Evolutionary conservation across 108 stramenopile species (phyloP), one percentile per base, ranked within the genome.

Genomic region (Cafeteria roenbergensis): DNA sequence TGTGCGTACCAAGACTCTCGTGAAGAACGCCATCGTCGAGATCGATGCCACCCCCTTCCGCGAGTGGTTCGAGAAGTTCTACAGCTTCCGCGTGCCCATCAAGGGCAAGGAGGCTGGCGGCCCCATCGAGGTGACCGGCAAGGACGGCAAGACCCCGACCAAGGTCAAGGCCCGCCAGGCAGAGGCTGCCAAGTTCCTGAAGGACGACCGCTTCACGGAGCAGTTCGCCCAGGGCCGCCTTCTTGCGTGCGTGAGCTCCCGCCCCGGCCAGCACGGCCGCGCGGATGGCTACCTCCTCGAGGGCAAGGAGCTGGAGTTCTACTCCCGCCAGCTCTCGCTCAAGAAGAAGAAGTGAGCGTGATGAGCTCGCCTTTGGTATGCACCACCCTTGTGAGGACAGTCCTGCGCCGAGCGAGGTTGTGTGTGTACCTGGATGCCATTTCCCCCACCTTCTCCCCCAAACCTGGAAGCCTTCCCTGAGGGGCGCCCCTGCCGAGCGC

Each of bases 1-100:
- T 71, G 95, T 99, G 66, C 92, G 97, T 75, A 99, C 97, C 77
- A 99, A 99, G 93, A 99, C 97, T 14, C 86, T 99, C 25, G 97
- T 99, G 42, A 99, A 99, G 90, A 92, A 92, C 55, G 87, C 90
- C 56, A 92, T 99, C 71, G 82, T 99, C 51, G 69, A 93, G 64
- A 87, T 99, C 60, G 97, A 99, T 80, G 93, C 93, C 55, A 85
- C 93, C 64, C 93, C 97, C 38, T 95, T 99, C 89, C 92, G 93
- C 77, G 69, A 80, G 34, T 96, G 91, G 91, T 99, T 95, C 72
- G 94, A 99, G 76, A 70, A 79, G 63, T 94, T 97, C 88, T 99
- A 97, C 67, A 93, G 93, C 36, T 82, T 92, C 36, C 81, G 84
- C 82, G 80, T 97, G 69, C 95, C 94, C 53, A 30, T 83, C 37